phyloP scores from a whole-genome alignment of 345 rosid species.

The Rhizophora mangle region DNA sequence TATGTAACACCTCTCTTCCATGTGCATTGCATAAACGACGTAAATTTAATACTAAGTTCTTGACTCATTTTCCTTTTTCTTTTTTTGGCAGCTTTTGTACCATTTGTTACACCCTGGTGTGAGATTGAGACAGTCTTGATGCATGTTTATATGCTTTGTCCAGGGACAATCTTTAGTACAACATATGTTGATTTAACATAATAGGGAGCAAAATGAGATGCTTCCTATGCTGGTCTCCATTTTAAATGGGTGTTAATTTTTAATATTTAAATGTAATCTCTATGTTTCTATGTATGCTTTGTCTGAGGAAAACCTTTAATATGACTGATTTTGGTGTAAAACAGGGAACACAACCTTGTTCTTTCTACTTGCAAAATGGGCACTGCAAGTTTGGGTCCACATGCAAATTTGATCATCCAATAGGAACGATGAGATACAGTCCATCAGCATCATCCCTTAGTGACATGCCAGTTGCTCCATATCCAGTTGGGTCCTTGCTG shows the following conservation, averaged over 20 bases:
- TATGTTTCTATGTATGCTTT: neutral
- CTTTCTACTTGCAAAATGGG: slow-evolving; percentile 26
- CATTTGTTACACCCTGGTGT: neutral
- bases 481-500: slow-evolving; percentile 24
- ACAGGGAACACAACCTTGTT: slow-evolving; percentile 23
- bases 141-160: neutral
- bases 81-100: neutral
- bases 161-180: neutral
- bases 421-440: slow-evolving; percentile 24
- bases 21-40: too few species aligned
- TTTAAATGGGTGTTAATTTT: neutral
- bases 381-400: slow-evolving; percentile 30
- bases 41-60: too few species aligned
- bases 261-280: neutral
- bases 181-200: neutral
- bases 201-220: slow-evolving; percentile 10
- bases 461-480: slow-evolving; percentile 26
- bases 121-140: neutral
- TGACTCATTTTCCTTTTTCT: too few species aligned
- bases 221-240: neutral
- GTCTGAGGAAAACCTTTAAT: neutral
- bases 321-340: neutral
- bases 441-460: slow-evolving; percentile 21
- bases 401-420: slow-evolving; percentile 33
- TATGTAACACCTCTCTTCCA: too few species aligned